Evolutionary conservation across 768 basidiomycete genomes (phyloP), one percentile per base, ranked within the genome.

Genomic region (Tephrocybe sp.): DNA sequence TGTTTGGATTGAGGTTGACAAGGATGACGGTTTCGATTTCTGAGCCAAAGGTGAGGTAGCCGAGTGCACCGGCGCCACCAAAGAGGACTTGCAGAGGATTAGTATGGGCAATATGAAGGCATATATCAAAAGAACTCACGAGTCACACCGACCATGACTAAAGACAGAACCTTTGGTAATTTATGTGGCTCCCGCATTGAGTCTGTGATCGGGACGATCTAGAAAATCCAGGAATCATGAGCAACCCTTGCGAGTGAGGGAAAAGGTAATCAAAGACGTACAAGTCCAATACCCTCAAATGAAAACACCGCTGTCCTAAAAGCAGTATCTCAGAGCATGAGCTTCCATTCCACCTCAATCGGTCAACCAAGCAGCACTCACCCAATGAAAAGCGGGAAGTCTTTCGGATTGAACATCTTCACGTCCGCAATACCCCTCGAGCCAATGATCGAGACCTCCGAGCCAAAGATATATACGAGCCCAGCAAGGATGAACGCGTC

Each of bases 221-320:
- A 63, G 25, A 2, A 19, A 55, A n/a, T n/a, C n/a, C 9, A 13
- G 27, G 21, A 37, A 16, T 6, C 5, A 16, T 48, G 15, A 49
- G 28, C 8, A 9, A n/a, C 22, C 28, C n/a, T n/a, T n/a, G n/a
- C n/a, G n/a, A n/a, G n/a, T n/a, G n/a, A 44, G 36, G 39, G 35
- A 18, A 42, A 34, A 9, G 38, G 39, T 38, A 51, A 21, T 5
- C 26, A 35, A 25, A 22, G 27, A 66, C 83, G 57, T 57, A 89
- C 87, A 69, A 98, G 73, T 40, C 96, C 97, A 57, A 99, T 92
- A 8, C 96, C 96, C 68, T 99, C 96, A 59, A 98, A 99, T 1
- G 97, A 92, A 68, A 98, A 98, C 25, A 98, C 96, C 3, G 97
- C 96, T 19, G 97, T 98, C 7, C 94, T 92, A 53, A 22, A 40